A percentile compares a stretch with the other conserved stretches of the same genome.
Evolutionary conservation across 78 protist species (phyloP).

Genomic region (Anaeramoeba ignava): DNA sequence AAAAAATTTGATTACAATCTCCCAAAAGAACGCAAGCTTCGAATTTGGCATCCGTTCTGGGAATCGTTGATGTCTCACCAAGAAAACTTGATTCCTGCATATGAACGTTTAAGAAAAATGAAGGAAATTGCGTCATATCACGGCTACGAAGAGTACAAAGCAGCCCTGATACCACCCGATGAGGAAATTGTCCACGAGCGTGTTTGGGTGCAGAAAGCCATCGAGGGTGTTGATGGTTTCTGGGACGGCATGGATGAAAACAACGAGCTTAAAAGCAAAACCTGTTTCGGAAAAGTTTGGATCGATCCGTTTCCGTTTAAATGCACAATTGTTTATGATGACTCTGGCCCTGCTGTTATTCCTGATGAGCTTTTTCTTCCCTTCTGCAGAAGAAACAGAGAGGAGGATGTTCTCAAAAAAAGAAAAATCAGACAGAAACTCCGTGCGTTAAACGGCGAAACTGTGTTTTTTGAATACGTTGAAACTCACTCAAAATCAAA

Average conservation of each 20-base stretch:
- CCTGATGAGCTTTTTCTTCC: not conserved
- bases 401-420: not conserved
- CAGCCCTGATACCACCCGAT: not conserved
- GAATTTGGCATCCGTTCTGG: slow-evolving; percentile 2
- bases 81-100: not conserved
- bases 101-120: not conserved
- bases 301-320: not conserved
- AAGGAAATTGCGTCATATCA: not conserved
- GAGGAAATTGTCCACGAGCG: not conserved
- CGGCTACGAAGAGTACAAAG: not conserved
- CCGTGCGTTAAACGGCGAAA: not conserved
- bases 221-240: not conserved
- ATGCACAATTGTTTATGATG: not conserved
- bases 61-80: not conserved
- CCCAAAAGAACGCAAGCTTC: not conserved
- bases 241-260: not conserved
- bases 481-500: not conserved
- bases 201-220: not conserved
- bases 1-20: not conserved
- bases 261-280: not conserved
- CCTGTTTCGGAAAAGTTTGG: not conserved
- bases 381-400: not conserved
- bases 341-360: not conserved
- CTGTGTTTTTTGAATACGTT: not conserved
- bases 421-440: not conserved